Base-by-base conservation (phyloP, 345 rosid genomes). In the Euclidium syriacum region DNA sequence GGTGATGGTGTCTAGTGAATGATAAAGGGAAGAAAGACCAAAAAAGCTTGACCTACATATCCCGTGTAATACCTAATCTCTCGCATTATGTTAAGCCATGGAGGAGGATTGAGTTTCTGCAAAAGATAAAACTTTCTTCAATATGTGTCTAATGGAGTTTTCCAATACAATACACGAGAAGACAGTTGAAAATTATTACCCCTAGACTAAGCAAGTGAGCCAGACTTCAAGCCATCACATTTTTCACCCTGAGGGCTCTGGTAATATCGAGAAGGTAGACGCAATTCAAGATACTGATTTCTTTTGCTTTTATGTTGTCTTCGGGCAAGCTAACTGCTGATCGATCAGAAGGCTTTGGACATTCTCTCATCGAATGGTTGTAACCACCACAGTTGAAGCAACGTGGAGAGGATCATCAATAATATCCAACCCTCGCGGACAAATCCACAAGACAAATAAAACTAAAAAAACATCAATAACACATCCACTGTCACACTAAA, bases 21-120 rank as follows among this genome's bases (percentile, higher is more conserved):
- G 44, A 24, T 25, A 6, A 39, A 4, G 39, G 29, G n/a, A n/a
- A n/a, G 29, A 23, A 35, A 42, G 30, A 33, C 10, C 10, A 26
- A 8, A 16, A n/a, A 23, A 22, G 11, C 43, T 25, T 64, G 74
- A 88, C 99, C 95, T 70, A 88, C 75, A 75, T 95, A 90, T 65
- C 99, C 99, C 0, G 91, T 95, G 7, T 97, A 95, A 58, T 95
- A 95, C 5, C 99, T 98, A 73, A 95, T 72, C 73, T 95, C 96
- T 61, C 85, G 83, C 99, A 95, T 95, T 75, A 95, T 86, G 76
- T 80, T 52, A 52, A 90, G 91, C 99, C 97, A 95, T 9, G 99
- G 97, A 33, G 97, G 99, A 58, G 99, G 97, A 75, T 95, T 98
- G n/a, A 90, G 82, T 73, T 87, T 96, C 99, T 95, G 69, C 18